A percentile compares a stretch with the other conserved stretches of the same genome.
Evolutionary conservation across 1,284 basidiomycete species (phyloP).

Genomic region (Heterobasidion occidentale): DNA sequence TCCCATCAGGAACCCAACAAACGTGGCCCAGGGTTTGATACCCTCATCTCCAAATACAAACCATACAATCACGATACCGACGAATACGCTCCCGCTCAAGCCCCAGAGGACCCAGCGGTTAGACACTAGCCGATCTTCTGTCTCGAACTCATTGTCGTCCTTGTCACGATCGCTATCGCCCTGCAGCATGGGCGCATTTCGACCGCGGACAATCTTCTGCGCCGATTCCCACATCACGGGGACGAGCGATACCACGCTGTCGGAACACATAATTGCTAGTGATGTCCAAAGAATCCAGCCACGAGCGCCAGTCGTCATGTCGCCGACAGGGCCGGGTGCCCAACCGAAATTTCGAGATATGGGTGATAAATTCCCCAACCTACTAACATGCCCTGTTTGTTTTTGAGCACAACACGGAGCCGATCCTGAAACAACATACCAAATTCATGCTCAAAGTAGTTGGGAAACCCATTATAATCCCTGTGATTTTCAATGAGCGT

Average conservation of each 20-base stretch:
- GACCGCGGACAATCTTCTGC: constrained; percentile 27
- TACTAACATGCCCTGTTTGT: constrained; percentile 77
- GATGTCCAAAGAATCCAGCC: constrained; percentile 96
- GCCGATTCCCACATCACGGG: constrained; percentile 58
- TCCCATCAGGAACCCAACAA: constrained; percentile 80
- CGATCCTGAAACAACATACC: constrained; percentile 25
- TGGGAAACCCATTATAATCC: constrained; percentile 97
- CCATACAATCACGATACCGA: constrained; percentile 81
- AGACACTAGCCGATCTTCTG: constrained; percentile 77
- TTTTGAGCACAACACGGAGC: not conserved
- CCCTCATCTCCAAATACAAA: constrained; percentile 82
- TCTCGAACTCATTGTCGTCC: constrained; percentile 70
- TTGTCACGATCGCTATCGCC: constrained; percentile 13
- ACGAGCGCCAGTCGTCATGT: constrained; percentile 77
- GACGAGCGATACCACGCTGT: constrained; percentile 79
- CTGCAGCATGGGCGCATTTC: constrained; percentile 10
- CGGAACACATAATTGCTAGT: constrained; percentile 91
- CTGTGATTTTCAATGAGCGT: constrained; percentile 25
- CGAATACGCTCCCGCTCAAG: constrained; percentile 49
- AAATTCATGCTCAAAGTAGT: constrained; percentile 92
- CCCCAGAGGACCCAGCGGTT: constrained; percentile 72
- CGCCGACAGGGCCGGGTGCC: constrained; percentile 85
- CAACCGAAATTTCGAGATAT: constrained; percentile 77
- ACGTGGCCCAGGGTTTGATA: constrained; percentile 91
- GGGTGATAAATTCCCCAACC: constrained; percentile 92